Percentiles rank a stretch among this genome's conserved stretches.
These are phyloP conservation scores for Epichloe sp. DNA, from an alignment of 2,329 filamentous ascomycete genomes.

Conservation along the genomic window DNA sequence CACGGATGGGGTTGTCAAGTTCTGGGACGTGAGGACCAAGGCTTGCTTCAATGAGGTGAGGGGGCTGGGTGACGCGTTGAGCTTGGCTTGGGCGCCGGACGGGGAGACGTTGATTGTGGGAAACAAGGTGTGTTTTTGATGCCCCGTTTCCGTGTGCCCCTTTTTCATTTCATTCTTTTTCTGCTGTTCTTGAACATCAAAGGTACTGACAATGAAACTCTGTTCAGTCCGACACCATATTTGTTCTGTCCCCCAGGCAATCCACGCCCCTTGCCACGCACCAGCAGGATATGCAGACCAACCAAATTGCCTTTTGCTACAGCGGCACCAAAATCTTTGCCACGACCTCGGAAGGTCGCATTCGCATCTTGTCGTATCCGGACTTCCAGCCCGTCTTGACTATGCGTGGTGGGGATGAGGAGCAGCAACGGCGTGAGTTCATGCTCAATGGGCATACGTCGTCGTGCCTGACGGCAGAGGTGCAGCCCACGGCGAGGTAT, in stretches of 20 bases:
- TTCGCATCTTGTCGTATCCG: constrained; percentile 58
- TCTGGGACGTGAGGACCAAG: constrained; percentile 71
- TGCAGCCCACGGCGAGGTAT: constrained; percentile 59
- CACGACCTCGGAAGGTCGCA: constrained; percentile 57
- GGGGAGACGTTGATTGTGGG: constrained; percentile 59
- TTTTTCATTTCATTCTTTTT: neutral
- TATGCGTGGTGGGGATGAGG: constrained; percentile 30
- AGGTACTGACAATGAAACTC: neutral
- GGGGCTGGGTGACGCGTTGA: constrained; percentile 53
- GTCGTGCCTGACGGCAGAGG: constrained; percentile 52
- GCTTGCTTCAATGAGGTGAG: constrained; percentile 57
- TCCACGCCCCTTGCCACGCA: constrained; percentile 42
- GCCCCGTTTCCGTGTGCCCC: neutral
- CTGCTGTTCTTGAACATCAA: neutral
- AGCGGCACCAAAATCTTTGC: constrained; percentile 57
- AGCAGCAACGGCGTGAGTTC: constrained; percentile 32
- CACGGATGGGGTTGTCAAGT: constrained; percentile 58
- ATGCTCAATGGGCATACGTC: constrained; percentile 60
- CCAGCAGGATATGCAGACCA: constrained; percentile 51
- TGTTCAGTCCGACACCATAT: constrained; percentile 46
- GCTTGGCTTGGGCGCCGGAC: constrained; percentile 60
- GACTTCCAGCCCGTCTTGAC: constrained; percentile 42
- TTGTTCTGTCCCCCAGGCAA: constrained; percentile 47
- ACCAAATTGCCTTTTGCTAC: constrained; percentile 64
- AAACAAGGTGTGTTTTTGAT: constrained; percentile 43